Percentiles rank a stretch among this genome's conserved stretches.
phyloP scores from a whole-genome alignment of 139 green algal genomes.

The Chlamydomonas eustigma region DNA sequence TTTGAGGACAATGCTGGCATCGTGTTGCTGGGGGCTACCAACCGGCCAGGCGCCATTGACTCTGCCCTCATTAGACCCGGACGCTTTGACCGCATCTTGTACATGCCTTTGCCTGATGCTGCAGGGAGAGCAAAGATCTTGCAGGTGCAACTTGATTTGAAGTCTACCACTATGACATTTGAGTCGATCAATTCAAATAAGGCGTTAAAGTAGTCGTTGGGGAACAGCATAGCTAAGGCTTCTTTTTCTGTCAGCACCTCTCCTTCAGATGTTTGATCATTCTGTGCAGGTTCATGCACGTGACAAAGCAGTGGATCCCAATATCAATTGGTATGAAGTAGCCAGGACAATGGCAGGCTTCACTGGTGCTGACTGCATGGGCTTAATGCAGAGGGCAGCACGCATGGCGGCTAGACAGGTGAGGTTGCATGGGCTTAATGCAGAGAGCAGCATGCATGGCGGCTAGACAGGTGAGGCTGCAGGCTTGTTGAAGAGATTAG shows the following conservation, averaged over 20 bases:
- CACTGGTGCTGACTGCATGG: conserved; percentile 89
- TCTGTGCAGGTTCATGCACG: conserved; percentile 70
- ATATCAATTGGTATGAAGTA: conserved; percentile 76
- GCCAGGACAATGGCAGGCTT: conserved; percentile 81
- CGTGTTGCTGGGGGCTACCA: conserved; percentile 96
- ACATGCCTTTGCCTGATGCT: conserved; percentile 84
- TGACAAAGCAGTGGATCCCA: conserved; percentile 68
- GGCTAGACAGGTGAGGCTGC: conserved; percentile 55
- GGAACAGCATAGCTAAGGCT: no score
- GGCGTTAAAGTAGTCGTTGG: no score
- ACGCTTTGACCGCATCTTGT: conserved; percentile 94
- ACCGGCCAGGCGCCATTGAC: conserved; percentile 89
- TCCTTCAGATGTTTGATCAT: no score
- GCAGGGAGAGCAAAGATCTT: conserved; percentile 79
- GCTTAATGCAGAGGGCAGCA: conserved; percentile 81
- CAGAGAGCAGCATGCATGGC: conserved; percentile 76
- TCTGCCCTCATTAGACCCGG: conserved; percentile 79
- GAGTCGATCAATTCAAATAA: no score
- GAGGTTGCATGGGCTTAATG: conserved; percentile 84
- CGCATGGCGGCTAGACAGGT: conserved; percentile 70
- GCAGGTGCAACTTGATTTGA: conserved; percentile 43
- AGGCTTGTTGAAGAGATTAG: conserved; percentile 86
- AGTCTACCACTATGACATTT: no score
- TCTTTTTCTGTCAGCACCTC: no score
- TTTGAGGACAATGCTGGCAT: conserved; percentile 95